phyloP scores from a whole-genome alignment of 768 basidiomycete species.

The Leccinum arenicola region DNA sequence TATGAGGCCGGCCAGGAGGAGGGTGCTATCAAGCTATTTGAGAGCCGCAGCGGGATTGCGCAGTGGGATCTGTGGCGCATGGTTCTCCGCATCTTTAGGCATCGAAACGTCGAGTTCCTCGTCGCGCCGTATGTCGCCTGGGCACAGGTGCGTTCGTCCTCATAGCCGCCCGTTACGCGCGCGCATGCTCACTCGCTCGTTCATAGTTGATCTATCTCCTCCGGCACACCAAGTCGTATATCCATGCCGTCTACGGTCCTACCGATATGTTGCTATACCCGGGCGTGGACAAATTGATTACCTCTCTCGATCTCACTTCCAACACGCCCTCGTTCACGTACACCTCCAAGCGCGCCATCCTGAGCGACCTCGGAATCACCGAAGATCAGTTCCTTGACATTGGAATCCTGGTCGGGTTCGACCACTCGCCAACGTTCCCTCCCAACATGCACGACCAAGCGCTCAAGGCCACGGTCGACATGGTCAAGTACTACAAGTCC shows the following conservation, averaged over 20 bases:
- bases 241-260: constrained; percentile 90
- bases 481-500: constrained; percentile 91
- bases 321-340: constrained; percentile 74
- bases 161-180: too few species aligned
- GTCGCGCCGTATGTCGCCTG: constrained; percentile 94
- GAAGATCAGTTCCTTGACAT: constrained; percentile 96
- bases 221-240: constrained; percentile 89
- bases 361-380: constrained; percentile 60
- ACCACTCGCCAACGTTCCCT: constrained; percentile 77
- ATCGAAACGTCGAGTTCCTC: constrained; percentile 93
- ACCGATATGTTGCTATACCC: constrained; percentile 90
- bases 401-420: constrained; percentile 88
- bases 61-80: constrained; percentile 96
- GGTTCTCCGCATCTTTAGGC: constrained; percentile 88
- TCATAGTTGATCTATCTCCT: constrained; percentile 89
- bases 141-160: constrained; percentile 79
- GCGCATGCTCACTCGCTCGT: constrained; percentile 5
- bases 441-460: constrained; percentile 79
- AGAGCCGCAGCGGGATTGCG: constrained; percentile 63
- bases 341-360: constrained; percentile 74
- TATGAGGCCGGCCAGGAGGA: constrained; percentile 94
- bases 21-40: constrained; percentile 80
- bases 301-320: constrained; percentile 74
- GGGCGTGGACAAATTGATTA: constrained; percentile 85
- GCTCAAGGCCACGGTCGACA: constrained; percentile 83